Evolutionary conservation across 768 basidiomycete species (phyloP).

Genomic region (Suillus placidus): DNA sequence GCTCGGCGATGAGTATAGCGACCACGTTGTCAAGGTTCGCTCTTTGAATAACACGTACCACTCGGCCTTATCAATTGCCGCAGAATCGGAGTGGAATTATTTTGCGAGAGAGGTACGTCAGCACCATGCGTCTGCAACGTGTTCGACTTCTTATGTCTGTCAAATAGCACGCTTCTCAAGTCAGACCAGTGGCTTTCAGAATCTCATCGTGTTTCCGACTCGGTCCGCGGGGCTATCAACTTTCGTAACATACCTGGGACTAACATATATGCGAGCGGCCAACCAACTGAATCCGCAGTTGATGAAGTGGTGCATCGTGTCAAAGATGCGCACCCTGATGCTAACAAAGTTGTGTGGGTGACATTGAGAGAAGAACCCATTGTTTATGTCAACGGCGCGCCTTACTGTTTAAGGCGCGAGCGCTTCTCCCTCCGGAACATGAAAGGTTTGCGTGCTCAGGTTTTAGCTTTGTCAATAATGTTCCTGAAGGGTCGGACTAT

Average conservation of each 20-base stretch:
- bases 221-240: constrained; percentile 91
- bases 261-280: constrained; percentile 89
- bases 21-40: constrained; percentile 85
- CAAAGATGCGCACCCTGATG: constrained; percentile 57
- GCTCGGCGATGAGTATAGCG: constrained; percentile 93
- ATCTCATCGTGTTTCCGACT: constrained; percentile 63
- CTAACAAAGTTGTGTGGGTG: constrained; percentile 81
- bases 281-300: constrained; percentile 87
- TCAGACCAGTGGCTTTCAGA: constrained; percentile 90
- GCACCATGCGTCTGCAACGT: constrained; percentile 8
- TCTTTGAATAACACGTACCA: constrained; percentile 1
- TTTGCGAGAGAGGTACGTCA: constrained; percentile 76
- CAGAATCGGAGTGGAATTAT: constrained; percentile 94
- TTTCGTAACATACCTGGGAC: constrained; percentile 84
- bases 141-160: constrained; percentile 3
- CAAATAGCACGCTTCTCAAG: constrained; percentile 76
- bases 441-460: constrained; percentile 60
- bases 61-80: constrained; percentile 4
- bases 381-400: constrained; percentile 89
- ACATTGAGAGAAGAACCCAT: constrained; percentile 92
- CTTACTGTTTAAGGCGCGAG: constrained; percentile 88
- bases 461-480: neutral
- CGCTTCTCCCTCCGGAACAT: constrained; percentile 89
- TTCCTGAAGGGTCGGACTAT: constrained; percentile 3
- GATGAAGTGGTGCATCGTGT: constrained; percentile 74